These are phyloP conservation scores for Cladophialophora psammophila DNA, from an alignment of 2,329 filamentous ascomycete species.

Conservation along the genomic window DNA sequence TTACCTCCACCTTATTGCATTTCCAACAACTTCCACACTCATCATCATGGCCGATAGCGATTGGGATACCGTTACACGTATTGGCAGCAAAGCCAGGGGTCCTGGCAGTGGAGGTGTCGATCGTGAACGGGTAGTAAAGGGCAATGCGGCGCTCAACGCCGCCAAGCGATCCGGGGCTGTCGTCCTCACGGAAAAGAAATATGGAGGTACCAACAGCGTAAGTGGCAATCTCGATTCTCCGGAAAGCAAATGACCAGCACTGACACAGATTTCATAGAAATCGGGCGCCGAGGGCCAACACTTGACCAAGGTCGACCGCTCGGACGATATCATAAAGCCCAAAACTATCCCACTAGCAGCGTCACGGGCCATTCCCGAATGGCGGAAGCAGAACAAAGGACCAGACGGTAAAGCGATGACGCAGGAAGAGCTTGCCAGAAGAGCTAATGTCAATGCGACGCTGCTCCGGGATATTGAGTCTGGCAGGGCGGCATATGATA, in stretches of 20 bases:
- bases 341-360: slow-evolving; percentile 86
- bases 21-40: neutral
- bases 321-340: slow-evolving; percentile 96
- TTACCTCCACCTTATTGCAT: neutral
- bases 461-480: slow-evolving; percentile 87
- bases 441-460: slow-evolving; percentile 84
- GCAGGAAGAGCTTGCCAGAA: slow-evolving; percentile 84
- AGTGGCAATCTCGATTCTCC: slow-evolving; percentile 47
- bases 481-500: slow-evolving; percentile 78
- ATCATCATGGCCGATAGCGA: slow-evolving; percentile 54
- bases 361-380: slow-evolving; percentile 80
- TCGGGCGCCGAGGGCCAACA: slow-evolving; percentile 78
- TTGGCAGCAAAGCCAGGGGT: slow-evolving; percentile 82
- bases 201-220: slow-evolving; percentile 77
- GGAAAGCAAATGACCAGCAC: too few species aligned
- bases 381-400: slow-evolving; percentile 75
- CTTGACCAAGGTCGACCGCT: slow-evolving; percentile 95
- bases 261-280: slow-evolving; percentile 50
- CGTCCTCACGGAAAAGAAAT: slow-evolving; percentile 92
- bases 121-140: slow-evolving; percentile 88
- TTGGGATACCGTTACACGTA: slow-evolving; percentile 91
- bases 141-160: slow-evolving; percentile 84
- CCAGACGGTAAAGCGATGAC: slow-evolving; percentile 66
- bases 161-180: slow-evolving; percentile 80
- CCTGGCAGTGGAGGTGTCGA: slow-evolving; percentile 63